Evolutionary conservation across 2,329 filamentous ascomycete species (phyloP).

Genomic region (Trichoderma koningiopsis): DNA sequence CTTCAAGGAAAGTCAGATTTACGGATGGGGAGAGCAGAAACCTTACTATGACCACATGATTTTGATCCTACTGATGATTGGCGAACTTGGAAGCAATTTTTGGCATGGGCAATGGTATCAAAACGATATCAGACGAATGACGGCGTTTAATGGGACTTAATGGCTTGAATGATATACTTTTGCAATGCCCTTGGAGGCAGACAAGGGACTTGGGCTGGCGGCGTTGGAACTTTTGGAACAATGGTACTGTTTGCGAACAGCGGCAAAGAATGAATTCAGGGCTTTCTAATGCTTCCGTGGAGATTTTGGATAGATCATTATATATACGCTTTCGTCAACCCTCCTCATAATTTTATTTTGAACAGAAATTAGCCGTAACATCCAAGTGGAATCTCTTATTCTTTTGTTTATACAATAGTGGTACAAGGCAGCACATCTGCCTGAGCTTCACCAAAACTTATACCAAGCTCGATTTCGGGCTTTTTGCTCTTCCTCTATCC

Average conservation of each 20-base stretch:
- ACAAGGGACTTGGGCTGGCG: background rate
- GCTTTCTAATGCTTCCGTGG: background rate
- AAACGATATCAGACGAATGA: background rate
- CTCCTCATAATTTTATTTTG: background rate
- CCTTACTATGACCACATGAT: slow-evolving; percentile 37
- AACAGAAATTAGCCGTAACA: background rate
- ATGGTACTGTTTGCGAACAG: background rate
- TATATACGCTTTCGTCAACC: background rate
- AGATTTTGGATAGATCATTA: background rate
- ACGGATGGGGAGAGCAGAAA: slow-evolving; percentile 43
- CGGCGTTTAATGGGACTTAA: slow-evolving; percentile 6
- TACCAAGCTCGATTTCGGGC: slow-evolving; percentile 53
- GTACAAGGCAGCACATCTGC: slow-evolving; percentile 25
- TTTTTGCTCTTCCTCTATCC: slow-evolving; percentile 38
- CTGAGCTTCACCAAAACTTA: slow-evolving; percentile 53
- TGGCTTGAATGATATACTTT: background rate
- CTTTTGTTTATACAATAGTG: slow-evolving; percentile 22
- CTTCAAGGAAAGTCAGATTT: slow-evolving; percentile 44
- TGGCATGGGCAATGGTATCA: background rate
- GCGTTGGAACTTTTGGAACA: background rate
- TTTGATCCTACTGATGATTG: slow-evolving; percentile 3
- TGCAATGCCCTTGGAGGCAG: background rate
- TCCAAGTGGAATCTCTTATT: background rate
- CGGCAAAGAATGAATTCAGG: background rate
- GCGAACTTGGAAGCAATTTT: background rate